Percentiles rank a stretch among this genome's conserved stretches.
These are phyloP conservation scores for Colletotrichum musicola DNA, from an alignment of 2,329 filamentous ascomycete genomes.

Conservation along the genomic window DNA sequence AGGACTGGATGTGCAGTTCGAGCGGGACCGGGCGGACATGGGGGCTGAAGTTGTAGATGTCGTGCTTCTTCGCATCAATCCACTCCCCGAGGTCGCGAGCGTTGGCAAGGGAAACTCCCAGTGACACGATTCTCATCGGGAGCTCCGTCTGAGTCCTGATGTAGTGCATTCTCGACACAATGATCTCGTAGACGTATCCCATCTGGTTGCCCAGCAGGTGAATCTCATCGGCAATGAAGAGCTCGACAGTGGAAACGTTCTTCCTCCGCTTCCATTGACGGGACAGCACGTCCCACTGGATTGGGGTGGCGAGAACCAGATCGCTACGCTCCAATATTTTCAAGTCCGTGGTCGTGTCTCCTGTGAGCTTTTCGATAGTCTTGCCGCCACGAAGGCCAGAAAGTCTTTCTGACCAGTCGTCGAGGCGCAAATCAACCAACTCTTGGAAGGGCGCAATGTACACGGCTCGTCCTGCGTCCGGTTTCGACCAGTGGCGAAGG, in stretches of 20 bases:
- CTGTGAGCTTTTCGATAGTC: slow-evolving; percentile 90
- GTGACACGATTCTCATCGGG: slow-evolving; percentile 85
- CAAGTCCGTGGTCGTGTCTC: slow-evolving; percentile 91
- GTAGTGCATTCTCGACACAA: slow-evolving; percentile 98
- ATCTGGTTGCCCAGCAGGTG: slow-evolving; percentile 90
- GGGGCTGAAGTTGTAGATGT: slow-evolving; percentile 98
- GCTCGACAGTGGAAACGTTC: slow-evolving; percentile 89
- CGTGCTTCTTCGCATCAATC: slow-evolving; percentile 98
- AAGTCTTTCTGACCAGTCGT: slow-evolving; percentile 88
- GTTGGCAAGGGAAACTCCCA: slow-evolving; percentile 93
- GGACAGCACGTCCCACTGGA: slow-evolving; percentile 96
- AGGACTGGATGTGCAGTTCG: slow-evolving; percentile 95
- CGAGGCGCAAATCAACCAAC: slow-evolving; percentile 83
- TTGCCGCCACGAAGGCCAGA: slow-evolving; percentile 82
- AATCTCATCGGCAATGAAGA: slow-evolving; percentile 95
- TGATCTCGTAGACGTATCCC: slow-evolving; percentile 93
- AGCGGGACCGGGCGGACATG: slow-evolving; percentile 89
- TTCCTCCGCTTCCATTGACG: slow-evolving; percentile 97
- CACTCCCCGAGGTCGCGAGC: slow-evolving; percentile 95
- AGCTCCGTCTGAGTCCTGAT: slow-evolving; percentile 91
- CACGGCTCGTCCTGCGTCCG: slow-evolving; percentile 79
- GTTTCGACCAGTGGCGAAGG: slow-evolving; percentile 85
- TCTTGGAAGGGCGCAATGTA: slow-evolving; percentile 97
- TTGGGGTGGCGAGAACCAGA: slow-evolving; percentile 89
- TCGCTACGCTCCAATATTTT: slow-evolving; percentile 90